These are phyloP conservation scores for Mycena indigotica DNA, from an alignment of 768 basidiomycete species.

Conservation along the genomic window DNA sequence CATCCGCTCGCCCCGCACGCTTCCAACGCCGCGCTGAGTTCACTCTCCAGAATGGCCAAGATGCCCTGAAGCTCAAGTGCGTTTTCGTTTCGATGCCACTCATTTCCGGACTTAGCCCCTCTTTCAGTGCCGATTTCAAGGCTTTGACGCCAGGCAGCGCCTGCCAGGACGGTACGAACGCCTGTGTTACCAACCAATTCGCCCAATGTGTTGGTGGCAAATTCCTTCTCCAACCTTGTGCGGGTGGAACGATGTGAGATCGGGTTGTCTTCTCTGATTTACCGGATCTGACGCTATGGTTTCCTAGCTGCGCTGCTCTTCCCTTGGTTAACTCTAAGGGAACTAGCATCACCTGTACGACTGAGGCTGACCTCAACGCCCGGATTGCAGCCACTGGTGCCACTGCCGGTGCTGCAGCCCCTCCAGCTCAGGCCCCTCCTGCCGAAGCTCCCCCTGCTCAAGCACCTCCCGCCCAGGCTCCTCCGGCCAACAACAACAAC, in stretches of 20 bases:
- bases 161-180: conserved; percentile 42
- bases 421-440: conserved; percentile 3
- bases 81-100: conserved; percentile 11
- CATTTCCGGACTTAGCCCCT: not conserved
- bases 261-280: not conserved
- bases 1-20: conserved; percentile 39
- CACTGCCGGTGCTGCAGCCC: conserved; percentile 10
- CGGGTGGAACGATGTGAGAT: conserved; percentile 39
- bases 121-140: conserved; percentile 36
- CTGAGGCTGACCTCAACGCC: conserved; percentile 45
- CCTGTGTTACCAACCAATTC: conserved; percentile 52
- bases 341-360: conserved; percentile 55
- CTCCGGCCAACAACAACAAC: not conserved
- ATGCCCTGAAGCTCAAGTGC: conserved; percentile 45
- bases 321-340: conserved; percentile 53
- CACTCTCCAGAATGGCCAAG: conserved; percentile 42
- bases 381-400: conserved; percentile 49
- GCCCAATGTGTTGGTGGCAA: conserved; percentile 59
- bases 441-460: not conserved
- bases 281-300: not conserved
- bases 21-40: conserved; percentile 34
- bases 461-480: conserved; percentile 1
- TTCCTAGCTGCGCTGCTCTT: conserved; percentile 49
- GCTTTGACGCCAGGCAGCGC: conserved; percentile 35
- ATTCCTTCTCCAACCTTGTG: conserved; percentile 40